Conservation (phyloP, 176 grass and related monocot genomes). For the Hordeum vulgare region MorexV3_pseudomolecules_assembly NC_058522.1:346938637-346939136, state of each 20-base stretch:
- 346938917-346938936: background rate
- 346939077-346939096: background rate
- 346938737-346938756: constrained; percentile 76
- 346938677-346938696: constrained; percentile 87
- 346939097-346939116: background rate
- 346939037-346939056: constrained; percentile 73
- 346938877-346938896: background rate
- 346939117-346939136: background rate
- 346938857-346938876: background rate
- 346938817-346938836: background rate
- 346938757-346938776: background rate
- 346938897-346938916: background rate
- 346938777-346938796: background rate
- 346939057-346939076: constrained; percentile 63
- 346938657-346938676: constrained; percentile 66
- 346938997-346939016: constrained; percentile 58
- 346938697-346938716: constrained; percentile 70
- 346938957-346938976: constrained; percentile 81
- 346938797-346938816: background rate
- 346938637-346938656: constrained; percentile 88
- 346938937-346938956: background rate
- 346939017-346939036: constrained; percentile 85
- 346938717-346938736: constrained; percentile 80
- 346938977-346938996: constrained; percentile 87
- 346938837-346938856: background rate